Conservation (phyloP, 1,284 basidiomycete genomes). For the Cutaneotrichosporon arboriforme region DNA sequence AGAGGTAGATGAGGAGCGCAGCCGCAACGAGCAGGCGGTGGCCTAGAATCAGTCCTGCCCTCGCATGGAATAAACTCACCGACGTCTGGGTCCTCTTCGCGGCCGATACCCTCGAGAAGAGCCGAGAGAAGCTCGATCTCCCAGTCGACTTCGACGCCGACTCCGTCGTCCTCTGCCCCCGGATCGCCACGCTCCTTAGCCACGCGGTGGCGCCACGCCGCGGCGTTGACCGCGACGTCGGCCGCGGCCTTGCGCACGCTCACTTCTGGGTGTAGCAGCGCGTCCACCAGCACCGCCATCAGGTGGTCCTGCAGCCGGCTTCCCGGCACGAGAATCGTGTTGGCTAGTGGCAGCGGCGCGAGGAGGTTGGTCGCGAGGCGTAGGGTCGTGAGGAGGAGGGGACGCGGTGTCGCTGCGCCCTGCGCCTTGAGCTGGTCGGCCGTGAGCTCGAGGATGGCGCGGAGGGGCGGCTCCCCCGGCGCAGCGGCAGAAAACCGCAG, state of each 20-base stretch:
- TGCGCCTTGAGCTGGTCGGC: constrained; percentile 17
- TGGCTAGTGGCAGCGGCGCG: constrained; percentile 55
- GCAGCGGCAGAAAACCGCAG: constrained; percentile 46
- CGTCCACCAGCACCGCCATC: constrained; percentile 58
- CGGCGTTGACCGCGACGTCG: constrained; percentile 70
- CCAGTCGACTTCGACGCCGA: constrained; percentile 63
- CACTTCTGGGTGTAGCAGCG: constrained; percentile 63
- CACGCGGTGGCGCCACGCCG: constrained; percentile 59
- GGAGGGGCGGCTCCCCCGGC: constrained; percentile 59
- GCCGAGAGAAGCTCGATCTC: constrained; percentile 74
- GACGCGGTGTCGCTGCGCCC: constrained; percentile 35
- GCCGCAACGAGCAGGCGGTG: constrained; percentile 72
- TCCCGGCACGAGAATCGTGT: constrained; percentile 52
- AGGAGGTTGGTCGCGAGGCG: constrained; percentile 72
- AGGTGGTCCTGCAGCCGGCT: constrained; percentile 43
- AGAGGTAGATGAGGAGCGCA: constrained; percentile 65
- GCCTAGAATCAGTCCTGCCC: constrained; percentile 50
- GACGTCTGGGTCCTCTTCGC: constrained; percentile 69
- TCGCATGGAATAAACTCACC: constrained; percentile 53
- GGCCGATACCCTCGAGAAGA: constrained; percentile 64
- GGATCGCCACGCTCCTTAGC: constrained; percentile 40
- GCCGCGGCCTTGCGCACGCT: constrained; percentile 70
- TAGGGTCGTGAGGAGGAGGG: constrained; percentile 62
- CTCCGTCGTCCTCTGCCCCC: constrained; percentile 44
- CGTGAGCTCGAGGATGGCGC: constrained; percentile 50